Evolutionary conservation across 1,139 yeast species (phyloP).

Genomic region (Lodderomyces parapsilosis): DNA sequence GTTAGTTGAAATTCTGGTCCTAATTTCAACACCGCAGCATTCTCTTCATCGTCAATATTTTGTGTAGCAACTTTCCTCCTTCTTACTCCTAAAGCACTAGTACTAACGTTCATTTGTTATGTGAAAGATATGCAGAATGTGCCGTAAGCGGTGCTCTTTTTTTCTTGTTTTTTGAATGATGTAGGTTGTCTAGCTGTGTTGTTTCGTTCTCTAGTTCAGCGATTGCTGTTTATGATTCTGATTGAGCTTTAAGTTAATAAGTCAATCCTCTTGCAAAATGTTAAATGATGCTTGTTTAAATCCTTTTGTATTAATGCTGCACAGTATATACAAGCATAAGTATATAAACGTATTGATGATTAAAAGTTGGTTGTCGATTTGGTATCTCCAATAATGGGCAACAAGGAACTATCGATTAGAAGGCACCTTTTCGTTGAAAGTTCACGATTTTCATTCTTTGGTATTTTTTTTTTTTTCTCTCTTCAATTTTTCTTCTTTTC

Average conservation of each 20-base stretch:
- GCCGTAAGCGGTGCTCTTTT: too few species aligned
- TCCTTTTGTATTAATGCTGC: background rate
- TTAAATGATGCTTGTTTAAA: background rate
- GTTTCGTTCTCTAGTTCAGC: too few species aligned
- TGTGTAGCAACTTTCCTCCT: conserved; percentile 62
- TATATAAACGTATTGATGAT: background rate
- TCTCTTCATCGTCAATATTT: conserved; percentile 80
- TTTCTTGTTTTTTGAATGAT: too few species aligned
- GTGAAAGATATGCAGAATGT: background rate
- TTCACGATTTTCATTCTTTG: background rate
- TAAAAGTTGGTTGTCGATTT: background rate
- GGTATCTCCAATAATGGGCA: background rate
- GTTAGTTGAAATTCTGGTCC: conserved; percentile 90
- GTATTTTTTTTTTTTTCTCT: background rate
- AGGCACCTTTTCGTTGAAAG: background rate
- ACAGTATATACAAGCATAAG: background rate
- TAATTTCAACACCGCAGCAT: conserved; percentile 78
- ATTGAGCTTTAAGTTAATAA: conserved; percentile 6
- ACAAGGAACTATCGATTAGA: background rate
- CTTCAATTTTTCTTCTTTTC: background rate
- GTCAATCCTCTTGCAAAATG: background rate
- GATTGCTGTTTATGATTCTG: background rate
- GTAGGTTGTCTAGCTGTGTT: too few species aligned
- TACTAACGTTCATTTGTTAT: conserved; percentile 72
- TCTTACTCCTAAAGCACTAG: conserved; percentile 83